Evolutionary conservation across 1,284 basidiomycete species (phyloP), one percentile per base, ranked within the genome.

Genomic region (Vanrija pseudolonga): DNA sequence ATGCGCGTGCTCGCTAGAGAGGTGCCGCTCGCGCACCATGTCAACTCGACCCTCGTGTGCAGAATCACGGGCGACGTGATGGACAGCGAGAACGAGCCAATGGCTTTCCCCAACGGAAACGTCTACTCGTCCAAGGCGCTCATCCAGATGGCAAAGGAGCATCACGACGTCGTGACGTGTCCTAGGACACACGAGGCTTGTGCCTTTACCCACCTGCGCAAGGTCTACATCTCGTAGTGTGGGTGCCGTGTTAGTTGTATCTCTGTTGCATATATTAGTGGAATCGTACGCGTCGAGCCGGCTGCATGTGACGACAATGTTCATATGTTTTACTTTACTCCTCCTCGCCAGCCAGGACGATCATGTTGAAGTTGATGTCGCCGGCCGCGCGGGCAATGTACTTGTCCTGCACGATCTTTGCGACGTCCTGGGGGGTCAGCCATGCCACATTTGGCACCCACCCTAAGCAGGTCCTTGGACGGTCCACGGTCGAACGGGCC

Each of bases 11-110:
- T 98, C 6, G 91, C 88, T 5, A 80, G 82, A 53, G 89, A 94
- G 62, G 90, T 97, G 0, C 95, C 96, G 0, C 87, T 85, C 74
- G 90, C 88, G 60, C 94, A 98, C 76, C 93, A 97, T 72, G 85
- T 87, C 47, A 97, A 95, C 70, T 96, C 92, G 45, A 94, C 90
- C 0, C 89, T 98, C 53, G 93, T 98, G 12, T 98, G 96, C 72
- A 78, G 84, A 42, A 82, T 96, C 62, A 90, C 82, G 53, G 94
- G 95, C 22, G 87, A 86, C 71, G 90, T 98, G 56, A 96, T 98
- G 87, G 88, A 97, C 66, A 92, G 86, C 60, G 85, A 93, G 70
- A 95, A 94, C 67, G 88, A 86, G 78, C 90, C 90, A 1, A 82
- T 93, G 84, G 87, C 84, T n/a, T 89, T 98, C 67, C 89, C 91